Conservation (phyloP, 331 rosid genomes). For the Rhamnella rubrinervis region DNA sequence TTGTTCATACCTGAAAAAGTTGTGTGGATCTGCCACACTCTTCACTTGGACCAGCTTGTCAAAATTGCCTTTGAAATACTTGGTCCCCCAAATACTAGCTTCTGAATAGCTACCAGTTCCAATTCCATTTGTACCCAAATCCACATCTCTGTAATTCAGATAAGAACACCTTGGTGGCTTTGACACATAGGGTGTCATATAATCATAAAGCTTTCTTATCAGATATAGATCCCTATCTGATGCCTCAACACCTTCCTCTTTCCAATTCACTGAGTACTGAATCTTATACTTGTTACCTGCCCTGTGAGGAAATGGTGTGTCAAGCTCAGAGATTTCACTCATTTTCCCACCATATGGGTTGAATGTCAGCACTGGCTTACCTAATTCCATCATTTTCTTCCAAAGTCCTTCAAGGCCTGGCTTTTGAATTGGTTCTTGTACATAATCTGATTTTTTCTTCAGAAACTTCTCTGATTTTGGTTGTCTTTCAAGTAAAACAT, state of each 20-base stretch:
- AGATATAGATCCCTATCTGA: conserved; percentile 26
- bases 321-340: conserved; percentile 52
- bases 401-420: conserved; percentile 45
- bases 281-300: conserved; percentile 60
- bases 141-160: conserved; percentile 64
- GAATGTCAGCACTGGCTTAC: conserved; percentile 40
- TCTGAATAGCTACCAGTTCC: conserved; percentile 39
- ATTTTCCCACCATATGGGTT: conserved; percentile 69
- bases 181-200: conserved; percentile 58
- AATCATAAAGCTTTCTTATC: conserved; percentile 44
- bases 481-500: too few relatives aligned
- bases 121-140: conserved; percentile 52
- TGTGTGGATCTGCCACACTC: conserved; percentile 49
- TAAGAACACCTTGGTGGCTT: conserved; percentile 56
- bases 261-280: conserved; percentile 59
- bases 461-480: conserved; percentile 26
- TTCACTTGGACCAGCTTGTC: conserved; percentile 51
- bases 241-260: conserved; percentile 36
- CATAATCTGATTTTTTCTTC: conserved; percentile 66
- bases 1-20: conserved; percentile 61
- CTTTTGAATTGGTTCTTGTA: conserved; percentile 42
- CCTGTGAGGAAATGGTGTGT: conserved; percentile 64
- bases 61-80: conserved; percentile 58
- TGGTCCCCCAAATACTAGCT: conserved; percentile 60
- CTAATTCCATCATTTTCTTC: conserved; percentile 56